Evolutionary conservation across 306 rosid genomes (phyloP), one percentile per base, ranked within the genome.

Genomic region (Dalbergia cochinchinensis): DNA sequence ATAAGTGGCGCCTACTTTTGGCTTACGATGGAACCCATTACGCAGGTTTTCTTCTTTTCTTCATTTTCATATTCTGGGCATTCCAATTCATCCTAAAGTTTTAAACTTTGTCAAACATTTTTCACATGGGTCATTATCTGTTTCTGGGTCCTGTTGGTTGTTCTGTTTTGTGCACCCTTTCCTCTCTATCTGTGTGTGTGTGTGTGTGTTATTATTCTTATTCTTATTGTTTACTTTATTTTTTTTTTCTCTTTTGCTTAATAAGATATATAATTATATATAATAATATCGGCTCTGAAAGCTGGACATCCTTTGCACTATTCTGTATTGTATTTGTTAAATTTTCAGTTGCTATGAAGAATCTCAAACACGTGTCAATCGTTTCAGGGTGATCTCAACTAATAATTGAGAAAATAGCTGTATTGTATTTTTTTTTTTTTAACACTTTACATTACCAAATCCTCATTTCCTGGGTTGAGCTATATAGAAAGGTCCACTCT

Each of bases 21-120:
- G 89, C 97, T 10, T 94, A 90, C 69, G 98, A 94, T 19, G 98
- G 97, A 58, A 94, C 98, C 42, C 79, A 81, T 1, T 94, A 94
- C 59, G 78, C 97, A 82, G 98, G 98, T 88, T 71, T 70, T 18
- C 71, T 73, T 77, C 64, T 10, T 76, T 53, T 73, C 11, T 39
- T 3, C 65, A 19, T 33, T 65, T 60, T 77, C 68, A 8, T 59
- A 18, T 18, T 61, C 65, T 37, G 18, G 14, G n/a, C 65, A 26
- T 39, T 67, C 35, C n/a, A 44, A 58, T 83, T 78, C 78, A 26
- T 34, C 4, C 11, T 41, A 37, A 78, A 83, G 77, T 18, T 31
- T 42, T 65, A 13, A 26, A 58, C 80, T 67, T 78, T 45, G 34
- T 66, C 55, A 20, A 48, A 13, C 22, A 71, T 57, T 55, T 6